Percentiles rank a stretch among this genome's conserved stretches.
These are phyloP conservation scores for Heracleum sosnowskyi DNA, from an alignment of 129 eudicot genomes.

Conservation along the genomic window DNA sequence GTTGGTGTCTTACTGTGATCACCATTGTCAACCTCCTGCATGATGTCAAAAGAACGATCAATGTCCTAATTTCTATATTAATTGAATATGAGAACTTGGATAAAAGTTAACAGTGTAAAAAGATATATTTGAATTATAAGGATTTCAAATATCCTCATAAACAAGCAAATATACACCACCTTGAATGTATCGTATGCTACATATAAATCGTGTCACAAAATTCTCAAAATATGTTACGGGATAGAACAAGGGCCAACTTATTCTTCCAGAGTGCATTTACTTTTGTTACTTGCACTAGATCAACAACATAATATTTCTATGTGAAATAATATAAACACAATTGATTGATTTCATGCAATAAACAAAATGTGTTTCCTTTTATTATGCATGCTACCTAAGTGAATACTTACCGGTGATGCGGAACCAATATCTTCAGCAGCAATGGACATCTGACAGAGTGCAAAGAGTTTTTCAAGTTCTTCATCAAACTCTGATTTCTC, in stretches of 20 bases:
- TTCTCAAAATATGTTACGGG: too few relatives aligned
- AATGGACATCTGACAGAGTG: neutral
- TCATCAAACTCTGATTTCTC: neutral
- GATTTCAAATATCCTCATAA: neutral
- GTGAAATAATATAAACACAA: too few relatives aligned
- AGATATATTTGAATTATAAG: too few relatives aligned
- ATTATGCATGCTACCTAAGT: too few relatives aligned
- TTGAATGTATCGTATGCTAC: neutral
- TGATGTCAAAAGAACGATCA: neutral
- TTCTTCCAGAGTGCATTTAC: too few relatives aligned
- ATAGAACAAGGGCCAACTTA: too few relatives aligned
- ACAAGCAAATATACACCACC: neutral
- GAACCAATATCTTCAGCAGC: neutral
- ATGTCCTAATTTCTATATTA: neutral
- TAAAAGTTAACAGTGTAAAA: too few relatives aligned
- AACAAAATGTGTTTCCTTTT: too few relatives aligned
- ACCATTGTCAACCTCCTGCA: constrained; percentile 31
- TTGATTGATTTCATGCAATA: too few relatives aligned
- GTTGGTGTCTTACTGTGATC: neutral
- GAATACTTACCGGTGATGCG: neutral
- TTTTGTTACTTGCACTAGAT: too few relatives aligned
- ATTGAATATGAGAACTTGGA: neutral
- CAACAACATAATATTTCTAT: too few relatives aligned
- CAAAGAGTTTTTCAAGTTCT: neutral
- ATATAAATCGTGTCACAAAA: too few relatives aligned